Evolutionary conservation across 306 rosid genomes (phyloP).

Genomic region (Trifolium repens): DNA sequence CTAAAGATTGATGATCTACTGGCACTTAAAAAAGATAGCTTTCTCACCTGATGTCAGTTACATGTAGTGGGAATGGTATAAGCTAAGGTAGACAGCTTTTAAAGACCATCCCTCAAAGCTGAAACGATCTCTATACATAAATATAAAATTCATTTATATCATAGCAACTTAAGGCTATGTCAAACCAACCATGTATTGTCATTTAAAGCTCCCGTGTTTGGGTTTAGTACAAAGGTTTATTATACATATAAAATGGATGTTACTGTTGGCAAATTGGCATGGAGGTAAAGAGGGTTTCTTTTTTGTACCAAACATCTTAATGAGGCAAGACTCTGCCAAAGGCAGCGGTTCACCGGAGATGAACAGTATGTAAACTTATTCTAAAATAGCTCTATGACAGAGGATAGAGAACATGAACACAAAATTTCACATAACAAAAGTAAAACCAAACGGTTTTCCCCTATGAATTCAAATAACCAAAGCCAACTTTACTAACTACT

Average conservation of each 20-base stretch:
- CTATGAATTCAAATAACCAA: conserved; percentile 23
- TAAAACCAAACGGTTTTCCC: not conserved
- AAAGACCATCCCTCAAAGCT: conserved; percentile 14
- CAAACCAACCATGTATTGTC: conserved; percentile 11
- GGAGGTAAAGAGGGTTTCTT: conserved; percentile 23
- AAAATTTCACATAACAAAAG: conserved; percentile 6
- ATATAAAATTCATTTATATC: conserved; percentile 29
- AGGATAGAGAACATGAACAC: conserved; percentile 17
- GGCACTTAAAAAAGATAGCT: conserved; percentile 25
- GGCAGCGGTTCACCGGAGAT: not conserved
- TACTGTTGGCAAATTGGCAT: not conserved
- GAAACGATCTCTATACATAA: conserved; percentile 29
- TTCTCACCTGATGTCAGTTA: conserved; percentile 9
- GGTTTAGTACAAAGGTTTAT: conserved; percentile 1
- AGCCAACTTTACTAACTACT: not conserved
- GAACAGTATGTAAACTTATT: conserved; percentile 10
- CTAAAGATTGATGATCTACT: not conserved
- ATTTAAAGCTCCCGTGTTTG: conserved; percentile 8
- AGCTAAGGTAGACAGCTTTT: conserved; percentile 15
- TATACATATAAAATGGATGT: conserved; percentile 12
- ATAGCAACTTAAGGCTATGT: conserved; percentile 18
- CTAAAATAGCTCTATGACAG: conserved; percentile 6
- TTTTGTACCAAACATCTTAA: conserved; percentile 25
- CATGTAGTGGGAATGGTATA: not conserved
- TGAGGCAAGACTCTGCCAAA: conserved; percentile 13